phyloP scores from a whole-genome alignment of 495 filamentous ascomycete genomes.

The Amorphotheca resinae region DNA sequence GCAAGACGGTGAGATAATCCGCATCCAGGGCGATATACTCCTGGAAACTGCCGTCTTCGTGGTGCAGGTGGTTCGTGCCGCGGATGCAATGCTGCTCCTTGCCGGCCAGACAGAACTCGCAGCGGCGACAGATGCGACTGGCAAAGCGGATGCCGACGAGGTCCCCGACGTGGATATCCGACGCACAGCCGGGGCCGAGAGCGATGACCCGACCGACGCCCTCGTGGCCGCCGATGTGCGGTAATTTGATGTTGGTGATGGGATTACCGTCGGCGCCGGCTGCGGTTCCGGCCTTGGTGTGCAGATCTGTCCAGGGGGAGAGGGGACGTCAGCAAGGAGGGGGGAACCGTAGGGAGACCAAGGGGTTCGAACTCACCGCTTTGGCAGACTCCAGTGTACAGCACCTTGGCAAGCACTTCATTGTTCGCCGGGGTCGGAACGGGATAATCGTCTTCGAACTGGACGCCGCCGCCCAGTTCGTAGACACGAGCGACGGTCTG shows the following conservation, averaged over 20 bases:
- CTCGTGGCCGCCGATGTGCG: constrained; percentile 38
- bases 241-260: constrained; percentile 35
- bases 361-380: constrained; percentile 25
- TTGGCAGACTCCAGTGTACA: constrained; percentile 38
- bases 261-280: constrained; percentile 31
- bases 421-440: constrained; percentile 30
- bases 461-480: constrained; percentile 31
- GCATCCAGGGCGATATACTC: constrained; percentile 35
- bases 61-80: constrained; percentile 36
- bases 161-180: constrained; percentile 26
- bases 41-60: constrained; percentile 38
- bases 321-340: no score
- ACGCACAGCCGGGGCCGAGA: constrained; percentile 25
- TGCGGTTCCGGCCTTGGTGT: constrained; percentile 34
- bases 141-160: constrained; percentile 36
- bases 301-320: constrained; percentile 37
- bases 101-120: constrained; percentile 35
- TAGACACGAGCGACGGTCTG: constrained; percentile 11
- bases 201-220: constrained; percentile 33
- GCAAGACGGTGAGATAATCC: constrained; percentile 32
- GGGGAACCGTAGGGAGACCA: no score
- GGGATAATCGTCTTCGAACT: constrained; percentile 35
- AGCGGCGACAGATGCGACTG: constrained; percentile 34
- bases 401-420: constrained; percentile 37
- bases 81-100: constrained; percentile 33